Conservation (phyloP, 2,329 filamentous ascomycete genomes). For the Cryoendolithus antarcticus region DNA sequence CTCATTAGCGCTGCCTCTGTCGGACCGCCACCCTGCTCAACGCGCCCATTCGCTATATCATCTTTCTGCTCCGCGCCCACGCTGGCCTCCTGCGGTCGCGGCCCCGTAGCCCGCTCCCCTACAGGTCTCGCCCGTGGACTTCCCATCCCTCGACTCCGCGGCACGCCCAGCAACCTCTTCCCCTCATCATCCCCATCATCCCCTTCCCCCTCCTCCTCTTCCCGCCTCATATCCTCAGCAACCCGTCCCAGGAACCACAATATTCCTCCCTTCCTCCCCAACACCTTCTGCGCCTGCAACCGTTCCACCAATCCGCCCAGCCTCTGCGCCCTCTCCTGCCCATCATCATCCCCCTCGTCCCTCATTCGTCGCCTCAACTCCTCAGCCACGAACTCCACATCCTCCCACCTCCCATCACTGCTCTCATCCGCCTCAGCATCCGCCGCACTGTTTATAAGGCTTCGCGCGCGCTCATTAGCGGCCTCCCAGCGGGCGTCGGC, state of each 20-base stretch:
- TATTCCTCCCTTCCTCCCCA: constrained; percentile 95
- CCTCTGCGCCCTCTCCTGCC: constrained; percentile 60
- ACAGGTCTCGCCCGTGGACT: constrained; percentile 14
- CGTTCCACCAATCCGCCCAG: constrained; percentile 88
- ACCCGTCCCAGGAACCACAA: constrained; percentile 81
- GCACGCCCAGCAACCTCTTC: constrained; percentile 30
- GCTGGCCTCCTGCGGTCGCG: constrained; percentile 10
- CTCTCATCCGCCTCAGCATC: constrained; percentile 23
- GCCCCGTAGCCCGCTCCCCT: constrained; percentile 10
- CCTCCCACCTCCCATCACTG: constrained; percentile 41
- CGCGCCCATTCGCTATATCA: constrained; percentile 8
- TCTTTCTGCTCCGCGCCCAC: constrained; percentile 1
- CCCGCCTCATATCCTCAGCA: constrained; percentile 17
- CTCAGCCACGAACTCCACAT: constrained; percentile 85
- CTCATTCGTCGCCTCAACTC: constrained; percentile 74
- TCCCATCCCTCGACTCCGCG: constrained; percentile 13
- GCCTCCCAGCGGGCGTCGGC: constrained; percentile 58
- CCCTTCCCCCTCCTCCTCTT: constrained; percentile 12
- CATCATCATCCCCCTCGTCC: constrained; percentile 51
- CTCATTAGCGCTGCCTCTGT: constrained; percentile 37
- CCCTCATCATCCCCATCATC: constrained; percentile 38
- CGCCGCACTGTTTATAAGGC: constrained; percentile 30
- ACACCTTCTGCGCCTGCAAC: constrained; percentile 76
- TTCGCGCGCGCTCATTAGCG: constrained; percentile 39
- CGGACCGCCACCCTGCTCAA: constrained; percentile 7